A percentile compares a stretch with the other conserved stretches of the same genome.
phyloP scores from a whole-genome alignment of 2,329 filamentous ascomycete genomes.

The Xylariaceae sp. region DNA sequence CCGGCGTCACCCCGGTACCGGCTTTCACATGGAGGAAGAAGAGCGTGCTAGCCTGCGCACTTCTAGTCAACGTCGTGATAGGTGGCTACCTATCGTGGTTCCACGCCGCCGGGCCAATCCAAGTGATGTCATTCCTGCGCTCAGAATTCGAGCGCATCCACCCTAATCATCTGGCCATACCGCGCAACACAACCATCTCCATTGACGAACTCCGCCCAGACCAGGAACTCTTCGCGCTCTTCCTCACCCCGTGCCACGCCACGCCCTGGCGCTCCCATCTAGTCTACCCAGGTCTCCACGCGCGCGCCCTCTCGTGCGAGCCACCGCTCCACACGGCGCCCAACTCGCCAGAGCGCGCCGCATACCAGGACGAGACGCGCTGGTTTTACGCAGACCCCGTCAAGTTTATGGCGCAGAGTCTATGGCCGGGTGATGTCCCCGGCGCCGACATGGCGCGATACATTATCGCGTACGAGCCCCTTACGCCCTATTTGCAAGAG shows the following conservation, averaged over 20 bases:
- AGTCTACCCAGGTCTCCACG: constrained; percentile 67
- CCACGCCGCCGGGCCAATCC: constrained; percentile 77
- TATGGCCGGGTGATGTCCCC: constrained; percentile 41
- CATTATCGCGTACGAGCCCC: constrained; percentile 58
- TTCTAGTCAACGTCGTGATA: constrained; percentile 66
- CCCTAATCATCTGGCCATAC: constrained; percentile 36
- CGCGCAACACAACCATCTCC: constrained; percentile 21
- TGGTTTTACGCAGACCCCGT: constrained; percentile 71
- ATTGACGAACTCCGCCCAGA: constrained; percentile 21
- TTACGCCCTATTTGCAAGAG: constrained; percentile 44
- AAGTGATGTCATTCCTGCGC: constrained; percentile 73
- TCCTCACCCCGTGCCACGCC: constrained; percentile 93
- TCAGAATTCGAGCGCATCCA: constrained; percentile 61
- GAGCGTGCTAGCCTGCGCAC: constrained; percentile 50
- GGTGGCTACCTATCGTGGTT: constrained; percentile 69
- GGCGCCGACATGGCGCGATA: constrained; percentile 48
- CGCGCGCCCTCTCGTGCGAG: constrained; percentile 86
- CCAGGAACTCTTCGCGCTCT: constrained; percentile 64
- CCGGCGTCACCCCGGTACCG: constrained; percentile 25
- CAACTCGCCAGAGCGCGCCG: constrained; percentile 54
- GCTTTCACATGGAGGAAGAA: constrained; percentile 45
- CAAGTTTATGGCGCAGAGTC: constrained; percentile 52
- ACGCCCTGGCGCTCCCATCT: constrained; percentile 93
- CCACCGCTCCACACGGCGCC: constrained; percentile 70
- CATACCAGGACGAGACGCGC: constrained; percentile 86